Conservation (phyloP, 2,329 filamentous ascomycete genomes). For the Whalleya microplaca region DNA sequence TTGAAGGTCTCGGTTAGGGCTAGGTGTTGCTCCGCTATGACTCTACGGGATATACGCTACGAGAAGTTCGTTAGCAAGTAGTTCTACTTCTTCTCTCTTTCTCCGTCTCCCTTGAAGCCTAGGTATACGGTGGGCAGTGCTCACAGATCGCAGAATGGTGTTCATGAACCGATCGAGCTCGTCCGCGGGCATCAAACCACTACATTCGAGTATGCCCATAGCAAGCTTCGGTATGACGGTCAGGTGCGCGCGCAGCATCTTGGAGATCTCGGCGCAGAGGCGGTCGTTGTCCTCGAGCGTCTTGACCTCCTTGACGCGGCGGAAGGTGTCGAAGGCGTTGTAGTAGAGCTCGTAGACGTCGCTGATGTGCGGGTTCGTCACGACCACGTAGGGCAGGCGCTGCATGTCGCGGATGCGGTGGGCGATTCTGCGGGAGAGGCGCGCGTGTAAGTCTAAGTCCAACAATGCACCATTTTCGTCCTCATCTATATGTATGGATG, state of each 20-base stretch:
- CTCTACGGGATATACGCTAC: constrained; percentile 88
- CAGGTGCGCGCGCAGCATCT: constrained; percentile 83
- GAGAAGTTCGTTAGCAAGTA: background rate
- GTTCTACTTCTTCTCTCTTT: background rate
- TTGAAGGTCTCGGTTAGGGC: constrained; percentile 94
- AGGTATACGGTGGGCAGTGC: constrained; percentile 31
- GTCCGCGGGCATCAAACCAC: constrained; percentile 76
- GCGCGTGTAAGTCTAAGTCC: background rate
- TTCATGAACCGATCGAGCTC: constrained; percentile 96
- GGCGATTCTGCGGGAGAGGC: constrained; percentile 64
- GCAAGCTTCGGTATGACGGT: constrained; percentile 92
- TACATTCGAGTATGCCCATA: constrained; percentile 92
- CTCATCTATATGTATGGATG: background rate
- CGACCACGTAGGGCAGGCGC: constrained; percentile 90
- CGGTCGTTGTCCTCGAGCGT: constrained; percentile 86
- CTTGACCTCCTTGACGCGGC: constrained; percentile 81
- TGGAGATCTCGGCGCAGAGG: constrained; percentile 79
- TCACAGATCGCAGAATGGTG: constrained; percentile 83
- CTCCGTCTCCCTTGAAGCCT: background rate
- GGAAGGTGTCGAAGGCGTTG: constrained; percentile 89
- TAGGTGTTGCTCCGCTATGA: constrained; percentile 97
- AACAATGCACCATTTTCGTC: background rate
- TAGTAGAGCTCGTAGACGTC: constrained; percentile 98
- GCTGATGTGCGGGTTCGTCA: constrained; percentile 92
- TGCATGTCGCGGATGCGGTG: constrained; percentile 98